Evolutionary conservation across 2,329 filamentous ascomycete species (phyloP).

Genomic region (Mariannaea sp.): DNA sequence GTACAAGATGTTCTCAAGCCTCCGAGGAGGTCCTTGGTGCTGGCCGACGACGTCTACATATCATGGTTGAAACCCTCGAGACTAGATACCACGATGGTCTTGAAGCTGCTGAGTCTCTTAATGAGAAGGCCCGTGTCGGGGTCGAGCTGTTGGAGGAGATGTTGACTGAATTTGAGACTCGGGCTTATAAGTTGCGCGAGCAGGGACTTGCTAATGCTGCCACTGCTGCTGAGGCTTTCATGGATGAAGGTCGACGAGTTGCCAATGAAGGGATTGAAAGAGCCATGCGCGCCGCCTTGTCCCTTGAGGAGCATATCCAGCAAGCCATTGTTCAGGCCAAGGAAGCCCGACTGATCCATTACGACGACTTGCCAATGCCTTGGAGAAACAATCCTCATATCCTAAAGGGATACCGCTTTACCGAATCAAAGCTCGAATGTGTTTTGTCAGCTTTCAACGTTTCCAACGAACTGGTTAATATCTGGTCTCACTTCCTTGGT

Average conservation of each 20-base stretch:
- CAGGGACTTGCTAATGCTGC: slow-evolving; percentile 70
- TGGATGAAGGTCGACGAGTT: slow-evolving; percentile 79
- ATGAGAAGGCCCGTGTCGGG: slow-evolving; percentile 88
- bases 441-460: slow-evolving; percentile 80
- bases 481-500: slow-evolving; percentile 93
- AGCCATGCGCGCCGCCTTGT: slow-evolving; percentile 80
- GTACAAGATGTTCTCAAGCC: slow-evolving; percentile 85
- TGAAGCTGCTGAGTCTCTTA: slow-evolving; percentile 80
- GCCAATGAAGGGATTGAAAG: slow-evolving; percentile 79
- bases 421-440: slow-evolving; percentile 87
- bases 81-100: slow-evolving; percentile 84
- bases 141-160: slow-evolving; percentile 86
- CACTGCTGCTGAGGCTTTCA: slow-evolving; percentile 70
- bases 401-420: slow-evolving; percentile 88
- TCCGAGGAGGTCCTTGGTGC: slow-evolving; percentile 90
- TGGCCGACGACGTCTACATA: slow-evolving; percentile 79
- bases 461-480: slow-evolving; percentile 95
- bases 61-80: slow-evolving; percentile 93
- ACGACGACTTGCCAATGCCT: slow-evolving; percentile 86
- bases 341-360: slow-evolving; percentile 81
- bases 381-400: slow-evolving; percentile 98
- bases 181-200: slow-evolving; percentile 79
- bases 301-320: slow-evolving; percentile 83
- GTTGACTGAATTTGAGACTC: slow-evolving; percentile 81
- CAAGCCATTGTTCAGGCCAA: slow-evolving; percentile 75